Evolutionary conservation across 768 basidiomycete species (phyloP), one percentile per base, ranked within the genome.

Genomic region (Naganishia vishniacii): DNA sequence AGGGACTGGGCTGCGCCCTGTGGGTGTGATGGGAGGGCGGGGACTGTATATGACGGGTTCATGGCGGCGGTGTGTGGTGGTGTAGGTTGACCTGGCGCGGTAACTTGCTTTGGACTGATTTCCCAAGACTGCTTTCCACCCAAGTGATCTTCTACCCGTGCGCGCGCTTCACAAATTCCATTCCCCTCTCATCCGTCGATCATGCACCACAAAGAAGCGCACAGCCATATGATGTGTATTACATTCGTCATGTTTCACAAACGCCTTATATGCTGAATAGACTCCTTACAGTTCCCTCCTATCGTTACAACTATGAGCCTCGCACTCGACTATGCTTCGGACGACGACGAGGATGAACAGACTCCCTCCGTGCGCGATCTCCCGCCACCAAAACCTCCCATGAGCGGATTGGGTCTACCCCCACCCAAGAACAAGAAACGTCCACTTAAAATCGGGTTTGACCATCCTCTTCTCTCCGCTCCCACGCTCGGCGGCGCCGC

Each of bases 1-100:
- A 74, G 64, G 44, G 62, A 46, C 44, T 67, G 66, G 23, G 61
- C 47, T 31, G 47, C 61, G 4, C 61, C 61, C 48, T 62, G 61
- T 26, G 61, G 61, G 41, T 62, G 61, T 20, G 61, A 62, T 49
- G 61, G 61, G 44, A 62, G 48, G 23, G 61, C 61, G 6, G 61
- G 61, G 13, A 62, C 61, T 25, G 61, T 62, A 25, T 62, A 62
- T 26, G 61, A 62, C 25, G 61, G 61, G 48, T 62, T 62, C 61
- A 62, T 62, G 32, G 34, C 41, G 47, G 47, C 7, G 13, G 23
- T 20, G 31, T 29, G 31, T 26, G 15, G 25, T 2, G 31, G 49
- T 13, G 42, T 44, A 18, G n/a, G 5, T 44, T 5, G 34, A 37
- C 9, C 11, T 20, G 42, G n/a, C 42, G n/a, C n/a, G n/a, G n/a